A percentile compares a stretch with the other conserved stretches of the same genome.
Evolutionary conservation across 768 basidiomycete genomes (phyloP).

Genomic region (Termitomyces sp.): DNA sequence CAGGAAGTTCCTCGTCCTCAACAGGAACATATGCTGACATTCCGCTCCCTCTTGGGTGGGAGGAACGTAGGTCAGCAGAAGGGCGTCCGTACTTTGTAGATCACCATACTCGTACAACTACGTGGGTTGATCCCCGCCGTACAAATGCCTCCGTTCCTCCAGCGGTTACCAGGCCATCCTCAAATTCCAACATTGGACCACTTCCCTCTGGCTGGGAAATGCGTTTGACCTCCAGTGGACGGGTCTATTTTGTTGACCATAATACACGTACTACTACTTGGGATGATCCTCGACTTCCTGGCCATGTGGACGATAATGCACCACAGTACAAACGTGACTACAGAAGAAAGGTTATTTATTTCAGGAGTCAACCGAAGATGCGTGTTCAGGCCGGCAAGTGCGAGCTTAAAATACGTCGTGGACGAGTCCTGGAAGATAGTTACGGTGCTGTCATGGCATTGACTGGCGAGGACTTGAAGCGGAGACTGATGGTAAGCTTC

Average conservation of each 20-base stretch:
- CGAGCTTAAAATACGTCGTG: constrained; percentile 78
- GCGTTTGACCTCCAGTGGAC: constrained; percentile 77
- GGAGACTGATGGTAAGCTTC: constrained; percentile 66
- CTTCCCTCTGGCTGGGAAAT: constrained; percentile 95
- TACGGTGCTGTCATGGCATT: constrained; percentile 81
- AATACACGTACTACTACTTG: constrained; percentile 85
- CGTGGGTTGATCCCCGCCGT: constrained; percentile 85
- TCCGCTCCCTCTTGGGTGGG: constrained; percentile 86
- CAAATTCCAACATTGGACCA: constrained; percentile 65
- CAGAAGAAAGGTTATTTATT: constrained; percentile 86
- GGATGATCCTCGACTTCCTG: constrained; percentile 89
- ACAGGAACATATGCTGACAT: constrained; percentile 47
- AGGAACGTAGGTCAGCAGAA: constrained; percentile 86
- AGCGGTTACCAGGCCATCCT: constrained; percentile 39
- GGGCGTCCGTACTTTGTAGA: constrained; percentile 64
- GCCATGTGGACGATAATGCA: constrained; percentile 76
- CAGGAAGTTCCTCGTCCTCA: constrained; percentile 17
- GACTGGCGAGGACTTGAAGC: constrained; percentile 64
- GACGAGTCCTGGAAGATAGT: constrained; percentile 80
- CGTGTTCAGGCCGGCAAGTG: constrained; percentile 74
- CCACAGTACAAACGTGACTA: constrained; percentile 97
- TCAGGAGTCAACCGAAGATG: constrained; percentile 86
- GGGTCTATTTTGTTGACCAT: constrained; percentile 93
- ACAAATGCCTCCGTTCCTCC: constrained; percentile 42
- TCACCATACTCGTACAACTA: constrained; percentile 83